phyloP scores from a whole-genome alignment of 306 rosid species.

The Castanea mollissima region DNA sequence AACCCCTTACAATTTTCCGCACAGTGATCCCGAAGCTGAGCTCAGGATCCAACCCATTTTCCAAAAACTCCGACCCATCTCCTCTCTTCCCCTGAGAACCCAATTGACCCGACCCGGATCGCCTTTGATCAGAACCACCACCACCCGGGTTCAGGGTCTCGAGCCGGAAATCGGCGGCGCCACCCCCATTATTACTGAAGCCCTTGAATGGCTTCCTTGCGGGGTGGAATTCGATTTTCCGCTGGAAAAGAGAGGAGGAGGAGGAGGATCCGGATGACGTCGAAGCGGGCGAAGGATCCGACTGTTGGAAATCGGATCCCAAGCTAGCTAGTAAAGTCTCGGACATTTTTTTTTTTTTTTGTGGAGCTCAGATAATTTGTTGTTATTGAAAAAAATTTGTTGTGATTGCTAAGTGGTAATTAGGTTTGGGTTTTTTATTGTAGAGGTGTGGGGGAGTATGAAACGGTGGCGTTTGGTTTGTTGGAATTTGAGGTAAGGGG shows the following conservation, averaged over 20 bases:
- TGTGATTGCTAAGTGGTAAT: no score
- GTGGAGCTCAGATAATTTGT: background rate
- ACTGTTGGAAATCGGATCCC: conserved; percentile 9
- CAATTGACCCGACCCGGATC: conserved; percentile 18
- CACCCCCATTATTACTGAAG: conserved; percentile 41
- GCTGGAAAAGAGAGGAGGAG: conserved; percentile 18
- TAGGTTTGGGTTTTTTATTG: no score
- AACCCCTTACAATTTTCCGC: conserved; percentile 75
- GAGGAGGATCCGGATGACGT: conserved; percentile 16
- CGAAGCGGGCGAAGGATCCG: conserved; percentile 21
- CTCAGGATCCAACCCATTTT: conserved; percentile 85
- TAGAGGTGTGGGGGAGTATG: no score
- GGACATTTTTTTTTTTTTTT: conserved; percentile 30
- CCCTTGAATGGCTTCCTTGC: conserved; percentile 56
- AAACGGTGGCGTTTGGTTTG: background rate
- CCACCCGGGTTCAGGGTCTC: conserved; percentile 75
- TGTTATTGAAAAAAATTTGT: no score
- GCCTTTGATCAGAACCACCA: conserved; percentile 28
- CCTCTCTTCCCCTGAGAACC: conserved; percentile 36
- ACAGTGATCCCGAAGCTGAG: conserved; percentile 73
- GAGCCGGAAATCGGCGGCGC: conserved; percentile 57
- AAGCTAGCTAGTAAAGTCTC: conserved; percentile 18
- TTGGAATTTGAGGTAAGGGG: background rate
- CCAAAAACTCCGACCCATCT: conserved; percentile 59
- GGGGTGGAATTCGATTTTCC: conserved; percentile 54